Evolutionary conservation across 768 basidiomycete genomes (phyloP), one percentile per base, ranked within the genome.

Genomic region (Termitomyces sp.): DNA sequence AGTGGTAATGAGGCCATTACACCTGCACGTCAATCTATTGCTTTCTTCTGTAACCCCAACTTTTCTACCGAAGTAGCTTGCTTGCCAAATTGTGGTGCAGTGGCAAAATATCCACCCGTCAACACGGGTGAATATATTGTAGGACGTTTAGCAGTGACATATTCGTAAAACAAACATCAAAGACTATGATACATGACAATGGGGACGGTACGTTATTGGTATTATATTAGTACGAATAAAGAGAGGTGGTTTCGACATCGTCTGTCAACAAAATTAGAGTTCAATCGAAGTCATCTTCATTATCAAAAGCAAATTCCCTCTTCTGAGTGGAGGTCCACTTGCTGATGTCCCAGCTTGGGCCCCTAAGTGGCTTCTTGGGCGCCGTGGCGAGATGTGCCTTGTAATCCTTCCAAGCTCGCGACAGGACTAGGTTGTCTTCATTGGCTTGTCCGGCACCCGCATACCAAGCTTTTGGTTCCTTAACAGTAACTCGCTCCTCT

Each of bases 31-130:
- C 89, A 91, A 66, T 90, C 89, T 9, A 87, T 93, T 51, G 92
- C 89, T 8, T 94, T 90, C 76, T 94, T 94, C 73, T 91, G 88
- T 75, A 92, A 89, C 63, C 90, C 91, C 4, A 90, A 92, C 61
- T 83, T 82, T 63, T 78, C 78, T 41, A 75, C 88, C 14, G 74
- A 78, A 56, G 85, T 94, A 54, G 75, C 83, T 16, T 90, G 90
- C 61, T 70, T 93, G 27, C 89, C 90, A 19, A 88, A 82, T 55
- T 84, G 86, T 31, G 84, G 82, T 31, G 66, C 70, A 31, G 71
- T 73, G 52, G 71, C 77, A 10, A 91, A 87, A 71, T 90, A 92
- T 66, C 72, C 79, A n/a, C 71, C 89, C 1, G 76, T 92, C 53
- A 87, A 82, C 51, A 82, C 90, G 2, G 89, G 86, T 56, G 79